Base-by-base conservation (phyloP, 148 eudicot species). In the Pharnaceum exiguum region DNA sequence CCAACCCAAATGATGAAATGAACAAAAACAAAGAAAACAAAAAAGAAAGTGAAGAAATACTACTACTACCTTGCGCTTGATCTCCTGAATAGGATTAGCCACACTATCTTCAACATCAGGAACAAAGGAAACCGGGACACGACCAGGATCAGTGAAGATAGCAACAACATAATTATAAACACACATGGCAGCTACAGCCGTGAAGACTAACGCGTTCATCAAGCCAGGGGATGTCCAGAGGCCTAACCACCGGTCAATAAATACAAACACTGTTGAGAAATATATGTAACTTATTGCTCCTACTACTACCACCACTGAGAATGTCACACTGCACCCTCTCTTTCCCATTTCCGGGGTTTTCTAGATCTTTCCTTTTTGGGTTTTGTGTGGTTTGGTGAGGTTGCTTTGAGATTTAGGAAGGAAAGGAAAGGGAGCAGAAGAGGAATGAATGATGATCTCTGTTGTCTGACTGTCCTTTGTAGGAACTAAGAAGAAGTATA, bases 21-120 rank as follows among this genome's bases (percentile, higher is more conserved):
- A n/a, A n/a, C n/a, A n/a, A n/a, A n/a, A n/a, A n/a, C n/a, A n/a
- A n/a, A n/a, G n/a, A n/a, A n/a, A n/a, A n/a, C n/a, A n/a, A n/a
- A n/a, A n/a, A n/a, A n/a, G n/a, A n/a, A n/a, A n/a, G n/a, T n/a
- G n/a, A n/a, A n/a, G n/a, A n/a, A n/a, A n/a, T n/a, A n/a, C n/a
- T n/a, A n/a, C n/a, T n/a, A n/a, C n/a, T 45, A 82, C 99, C 96
- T 89, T 94, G 47, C 96, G 89, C 66, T 94, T 94, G 75, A 89
- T 84, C 82, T 94, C 99, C 19, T 94, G 96, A 38, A 94, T 69
- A 18, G 83, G 84, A 47, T 55, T 73, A 28, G 68, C 64, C 15
- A 71, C 15, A n/a, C n/a, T n/a, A 49, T 89, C 96, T 57, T 89
- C 99, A 26, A 94, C 52, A 66, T 94, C 96, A 23, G 99, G 99